phyloP scores from a whole-genome alignment of 257 asterid genomes.

The Euphrasia confusa region DNA sequence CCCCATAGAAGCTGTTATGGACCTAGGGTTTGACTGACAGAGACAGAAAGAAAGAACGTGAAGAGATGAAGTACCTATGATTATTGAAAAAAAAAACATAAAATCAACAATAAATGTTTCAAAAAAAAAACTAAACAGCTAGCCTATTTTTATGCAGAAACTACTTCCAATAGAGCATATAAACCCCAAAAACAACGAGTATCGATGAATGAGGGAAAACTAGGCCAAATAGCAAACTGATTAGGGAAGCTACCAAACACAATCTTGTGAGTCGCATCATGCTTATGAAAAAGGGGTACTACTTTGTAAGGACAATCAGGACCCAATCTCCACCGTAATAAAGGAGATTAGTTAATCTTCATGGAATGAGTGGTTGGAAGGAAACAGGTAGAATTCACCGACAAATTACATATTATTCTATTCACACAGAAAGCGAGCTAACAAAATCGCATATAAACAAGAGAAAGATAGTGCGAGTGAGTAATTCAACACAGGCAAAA shows the following conservation, averaged over 20 bases:
- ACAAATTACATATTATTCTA: conserved; percentile 1
- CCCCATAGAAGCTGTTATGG: conserved; percentile 44
- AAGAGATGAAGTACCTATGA: conserved; percentile 12
- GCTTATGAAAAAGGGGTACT: not conserved
- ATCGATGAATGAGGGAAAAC: conserved; percentile 1
- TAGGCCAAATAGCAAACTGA: conserved; percentile 10
- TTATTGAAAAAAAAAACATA: not conserved
- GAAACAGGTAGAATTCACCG: conserved; percentile 3
- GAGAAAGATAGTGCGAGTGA: not conserved
- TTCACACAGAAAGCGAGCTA: conserved; percentile 3
- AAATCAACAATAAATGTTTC: not conserved
- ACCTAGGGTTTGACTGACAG: conserved; percentile 51
- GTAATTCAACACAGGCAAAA: not conserved
- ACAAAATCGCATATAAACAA: conserved; percentile 8
- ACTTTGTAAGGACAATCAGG: conserved; percentile 5
- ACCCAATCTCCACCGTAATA: not conserved
- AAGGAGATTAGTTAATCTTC: not conserved
- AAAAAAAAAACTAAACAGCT: not conserved
- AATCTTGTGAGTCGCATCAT: conserved; percentile 6
- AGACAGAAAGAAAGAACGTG: conserved; percentile 15
- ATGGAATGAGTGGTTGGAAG: not conserved
- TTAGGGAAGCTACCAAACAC: not conserved
- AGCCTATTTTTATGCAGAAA: no score
- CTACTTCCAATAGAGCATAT: not conserved
- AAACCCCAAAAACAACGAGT: not conserved